These are phyloP conservation scores for Termitomyces sp. DNA, from an alignment of 768 basidiomycete genomes.

Conservation along the genomic window DNA sequence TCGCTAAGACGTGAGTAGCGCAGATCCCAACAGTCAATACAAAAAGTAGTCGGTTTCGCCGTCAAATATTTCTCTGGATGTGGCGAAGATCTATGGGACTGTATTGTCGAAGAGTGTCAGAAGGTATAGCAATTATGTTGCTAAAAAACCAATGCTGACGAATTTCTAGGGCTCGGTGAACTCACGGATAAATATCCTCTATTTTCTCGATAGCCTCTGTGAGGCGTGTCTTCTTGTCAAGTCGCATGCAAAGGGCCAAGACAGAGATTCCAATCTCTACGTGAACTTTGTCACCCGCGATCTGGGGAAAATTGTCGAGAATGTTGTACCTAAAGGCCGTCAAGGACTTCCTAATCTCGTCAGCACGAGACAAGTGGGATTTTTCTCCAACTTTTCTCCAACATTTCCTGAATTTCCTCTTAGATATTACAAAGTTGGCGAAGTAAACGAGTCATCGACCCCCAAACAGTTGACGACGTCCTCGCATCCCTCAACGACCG, in stretches of 20 bases:
- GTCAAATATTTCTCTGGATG: conserved; percentile 82
- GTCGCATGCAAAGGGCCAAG: conserved; percentile 45
- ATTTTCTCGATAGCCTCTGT: conserved; percentile 87
- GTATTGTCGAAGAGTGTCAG: conserved; percentile 85
- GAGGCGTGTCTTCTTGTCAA: conserved; percentile 72
- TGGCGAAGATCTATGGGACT: conserved; percentile 94
- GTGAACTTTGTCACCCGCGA: conserved; percentile 79
- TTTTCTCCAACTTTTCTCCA: background rate
- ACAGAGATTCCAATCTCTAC: conserved; percentile 55
- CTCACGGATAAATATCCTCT: conserved; percentile 89
- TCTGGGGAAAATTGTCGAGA: conserved; percentile 71
- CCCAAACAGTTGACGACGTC: conserved; percentile 72
- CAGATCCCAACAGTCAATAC: conserved; percentile 85
- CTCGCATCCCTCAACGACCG: conserved; percentile 55
- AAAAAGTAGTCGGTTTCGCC: conserved; percentile 82
- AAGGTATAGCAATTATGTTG: conserved; percentile 49
- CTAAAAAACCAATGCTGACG: background rate
- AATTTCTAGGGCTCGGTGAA: conserved; percentile 80
- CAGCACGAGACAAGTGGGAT: conserved; percentile 78
- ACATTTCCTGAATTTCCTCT: background rate
- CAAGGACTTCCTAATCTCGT: conserved; percentile 85
- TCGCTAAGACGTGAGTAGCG: conserved; percentile 23
- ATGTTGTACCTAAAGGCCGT: conserved; percentile 85
- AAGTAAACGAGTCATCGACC: conserved; percentile 78
- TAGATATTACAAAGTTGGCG: conserved; percentile 94